A percentile compares a stretch with the other conserved stretches of the same genome.
Evolutionary conservation across 495 filamentous ascomycete genomes (phyloP).

Genomic region (Hypoxylon fuscum): DNA sequence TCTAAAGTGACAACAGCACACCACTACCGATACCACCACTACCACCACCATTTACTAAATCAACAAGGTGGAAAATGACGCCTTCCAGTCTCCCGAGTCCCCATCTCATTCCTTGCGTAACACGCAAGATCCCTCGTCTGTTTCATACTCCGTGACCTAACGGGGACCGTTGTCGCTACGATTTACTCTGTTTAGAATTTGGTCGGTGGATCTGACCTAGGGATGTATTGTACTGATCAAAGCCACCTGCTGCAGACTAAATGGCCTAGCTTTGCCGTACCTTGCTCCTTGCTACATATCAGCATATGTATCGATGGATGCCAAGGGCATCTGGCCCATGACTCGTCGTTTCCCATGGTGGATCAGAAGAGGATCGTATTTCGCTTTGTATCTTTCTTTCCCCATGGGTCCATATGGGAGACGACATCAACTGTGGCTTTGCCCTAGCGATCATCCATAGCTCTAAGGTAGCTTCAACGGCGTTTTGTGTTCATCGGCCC

Average conservation of each 20-base stretch:
- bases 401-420: constrained; percentile 19
- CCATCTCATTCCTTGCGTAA: constrained; percentile 4
- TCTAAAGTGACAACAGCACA: background rate
- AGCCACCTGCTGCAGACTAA: constrained; percentile 16
- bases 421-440: constrained; percentile 22
- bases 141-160: constrained; percentile 5
- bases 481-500: constrained; percentile 2
- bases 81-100: background rate
- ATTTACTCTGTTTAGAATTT: constrained; percentile 1
- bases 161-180: background rate
- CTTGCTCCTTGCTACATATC: constrained; percentile 7
- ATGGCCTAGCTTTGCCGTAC: constrained; percentile 8
- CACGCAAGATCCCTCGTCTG: constrained; percentile 8
- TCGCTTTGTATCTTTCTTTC: constrained; percentile 15
- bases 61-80: too few species aligned
- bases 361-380: constrained; percentile 28
- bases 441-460: constrained; percentile 24
- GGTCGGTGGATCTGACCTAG: constrained; percentile 10
- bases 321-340: constrained; percentile 32
- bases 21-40: background rate
- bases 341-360: constrained; percentile 28
- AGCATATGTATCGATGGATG: constrained; percentile 2
- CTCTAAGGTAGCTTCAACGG: constrained; percentile 15
- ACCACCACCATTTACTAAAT: too few species aligned
- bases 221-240: constrained; percentile 25